phyloP scores from a whole-genome alignment of 192 early-diverging fungal species.

The Glomus cerebriforme region DNA sequence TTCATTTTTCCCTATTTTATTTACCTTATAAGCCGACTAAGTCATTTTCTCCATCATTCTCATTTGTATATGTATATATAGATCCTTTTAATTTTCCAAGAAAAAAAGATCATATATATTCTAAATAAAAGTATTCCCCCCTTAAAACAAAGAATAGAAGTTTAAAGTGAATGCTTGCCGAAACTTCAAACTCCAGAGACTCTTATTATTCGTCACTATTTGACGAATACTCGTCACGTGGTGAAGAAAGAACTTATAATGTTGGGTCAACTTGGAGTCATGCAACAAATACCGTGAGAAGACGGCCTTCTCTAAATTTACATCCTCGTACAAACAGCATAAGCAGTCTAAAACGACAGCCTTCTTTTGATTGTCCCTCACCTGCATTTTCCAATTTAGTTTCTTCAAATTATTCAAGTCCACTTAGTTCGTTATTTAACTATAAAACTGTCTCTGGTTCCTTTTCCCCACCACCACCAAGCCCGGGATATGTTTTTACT shows the following conservation, averaged over 20 bases:
- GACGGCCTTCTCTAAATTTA: conserved; percentile 18
- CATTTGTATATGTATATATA: neutral
- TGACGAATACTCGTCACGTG: conserved; percentile 26
- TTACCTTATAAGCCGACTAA: neutral
- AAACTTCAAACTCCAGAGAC: conserved; percentile 5
- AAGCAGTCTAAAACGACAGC: conserved; percentile 18
- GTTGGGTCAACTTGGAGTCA: neutral
- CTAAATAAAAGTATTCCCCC: neutral
- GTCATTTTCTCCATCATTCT: neutral
- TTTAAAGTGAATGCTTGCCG: conserved; percentile 21
- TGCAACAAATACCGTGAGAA: neutral
- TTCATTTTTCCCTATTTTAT: neutral
- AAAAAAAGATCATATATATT: neutral
- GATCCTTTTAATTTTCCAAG: neutral
- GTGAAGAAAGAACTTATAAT: neutral
- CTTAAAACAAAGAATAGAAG: too few species aligned
- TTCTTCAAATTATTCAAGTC: conserved; percentile 4
- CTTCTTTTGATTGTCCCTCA: conserved; percentile 27
- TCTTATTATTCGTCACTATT: conserved; percentile 31
- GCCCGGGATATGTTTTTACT: conserved; percentile 3
- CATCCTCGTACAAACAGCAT: neutral
- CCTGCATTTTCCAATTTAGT: conserved; percentile 1
- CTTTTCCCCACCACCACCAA: neutral
- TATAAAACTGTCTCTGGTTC: neutral
- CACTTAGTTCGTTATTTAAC: conserved; percentile 8